Conservation (phyloP, 495 filamentous ascomycete species). For the Penicillium canariense region DNA sequence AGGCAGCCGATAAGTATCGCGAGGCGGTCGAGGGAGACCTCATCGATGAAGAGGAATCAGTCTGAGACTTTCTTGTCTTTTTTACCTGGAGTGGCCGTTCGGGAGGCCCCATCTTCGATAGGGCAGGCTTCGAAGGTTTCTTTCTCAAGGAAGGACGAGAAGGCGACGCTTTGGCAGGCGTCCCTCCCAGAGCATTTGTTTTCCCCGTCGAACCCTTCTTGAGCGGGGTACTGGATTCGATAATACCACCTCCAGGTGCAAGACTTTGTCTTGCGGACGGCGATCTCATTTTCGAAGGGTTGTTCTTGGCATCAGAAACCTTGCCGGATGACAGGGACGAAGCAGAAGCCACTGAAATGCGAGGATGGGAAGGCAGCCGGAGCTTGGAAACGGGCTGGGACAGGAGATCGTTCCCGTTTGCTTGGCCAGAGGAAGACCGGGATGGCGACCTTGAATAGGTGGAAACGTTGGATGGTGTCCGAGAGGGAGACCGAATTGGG, state of each 20-base stretch:
- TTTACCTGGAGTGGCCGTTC: slow-evolving; percentile 50
- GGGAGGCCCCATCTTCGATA: slow-evolving; percentile 40
- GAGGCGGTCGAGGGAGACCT: slow-evolving; percentile 36
- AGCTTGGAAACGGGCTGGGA: slow-evolving; percentile 29
- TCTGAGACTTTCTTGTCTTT: slow-evolving; percentile 42
- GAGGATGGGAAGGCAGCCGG: slow-evolving; percentile 34
- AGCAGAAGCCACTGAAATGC: slow-evolving; percentile 19
- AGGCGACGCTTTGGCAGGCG: slow-evolving; percentile 46
- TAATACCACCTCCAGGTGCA: slow-evolving; percentile 2
- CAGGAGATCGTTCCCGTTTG: slow-evolving; percentile 27
- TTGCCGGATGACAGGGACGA: slow-evolving; percentile 12
- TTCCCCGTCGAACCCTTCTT: slow-evolving; percentile 17
- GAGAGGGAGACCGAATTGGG: slow-evolving; percentile 53
- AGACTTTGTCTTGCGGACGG: slow-evolving; percentile 27
- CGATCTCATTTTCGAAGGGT: slow-evolving; percentile 27
- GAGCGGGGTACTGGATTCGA: slow-evolving; percentile 6
- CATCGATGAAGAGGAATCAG: slow-evolving; percentile 24
- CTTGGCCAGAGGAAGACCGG: slow-evolving; percentile 35
- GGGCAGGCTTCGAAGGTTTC: slow-evolving; percentile 52
- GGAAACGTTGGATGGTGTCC: slow-evolving; percentile 54
- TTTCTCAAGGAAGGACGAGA: slow-evolving; percentile 55
- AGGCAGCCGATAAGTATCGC: slow-evolving; percentile 33
- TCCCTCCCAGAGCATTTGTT: slow-evolving; percentile 41
- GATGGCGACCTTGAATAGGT: slow-evolving; percentile 51
- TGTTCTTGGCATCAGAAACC: slow-evolving; percentile 21